Evolutionary conservation across 495 filamentous ascomycete genomes (phyloP).

Genomic region (Cairneyella variabilis): DNA sequence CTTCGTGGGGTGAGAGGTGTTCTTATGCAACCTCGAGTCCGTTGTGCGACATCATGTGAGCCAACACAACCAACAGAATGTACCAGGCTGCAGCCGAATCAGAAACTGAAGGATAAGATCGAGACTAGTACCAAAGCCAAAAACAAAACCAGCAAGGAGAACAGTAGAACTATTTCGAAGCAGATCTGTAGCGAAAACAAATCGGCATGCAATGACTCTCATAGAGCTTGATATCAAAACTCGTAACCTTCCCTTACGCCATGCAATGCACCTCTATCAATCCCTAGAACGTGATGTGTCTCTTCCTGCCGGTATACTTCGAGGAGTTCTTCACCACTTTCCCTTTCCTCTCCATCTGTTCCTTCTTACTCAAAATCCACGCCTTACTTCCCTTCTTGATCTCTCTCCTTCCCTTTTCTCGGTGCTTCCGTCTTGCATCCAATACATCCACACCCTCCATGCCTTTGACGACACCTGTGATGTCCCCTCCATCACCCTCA

Average conservation of each 20-base stretch:
- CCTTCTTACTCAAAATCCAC: conserved; percentile 95
- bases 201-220: too few species aligned
- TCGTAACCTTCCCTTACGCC: conserved; percentile 17
- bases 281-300: conserved; percentile 35
- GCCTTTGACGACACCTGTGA: conserved; percentile 77
- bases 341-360: conserved; percentile 89
- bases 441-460: conserved; percentile 86
- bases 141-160: too few species aligned
- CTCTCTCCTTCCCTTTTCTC: conserved; percentile 44
- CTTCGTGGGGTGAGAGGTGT: background rate
- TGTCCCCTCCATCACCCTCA: conserved; percentile 62
- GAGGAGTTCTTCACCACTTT: conserved; percentile 87
- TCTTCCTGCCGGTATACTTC: conserved; percentile 89
- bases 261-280: conserved; percentile 18
- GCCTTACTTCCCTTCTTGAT: conserved; percentile 75
- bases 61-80: too few species aligned
- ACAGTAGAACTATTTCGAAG: too few species aligned
- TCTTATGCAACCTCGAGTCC: too few species aligned
- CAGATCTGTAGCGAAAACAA: too few species aligned
- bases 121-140: too few species aligned
- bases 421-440: conserved; percentile 59
- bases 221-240: conserved; percentile 13
- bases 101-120: too few species aligned
- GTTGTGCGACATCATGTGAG: too few species aligned
- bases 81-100: too few species aligned